Evolutionary conservation across 2,329 filamentous ascomycete species (phyloP), one percentile per base, ranked within the genome.

Genomic region (Iodosphaeria phyllophila): DNA sequence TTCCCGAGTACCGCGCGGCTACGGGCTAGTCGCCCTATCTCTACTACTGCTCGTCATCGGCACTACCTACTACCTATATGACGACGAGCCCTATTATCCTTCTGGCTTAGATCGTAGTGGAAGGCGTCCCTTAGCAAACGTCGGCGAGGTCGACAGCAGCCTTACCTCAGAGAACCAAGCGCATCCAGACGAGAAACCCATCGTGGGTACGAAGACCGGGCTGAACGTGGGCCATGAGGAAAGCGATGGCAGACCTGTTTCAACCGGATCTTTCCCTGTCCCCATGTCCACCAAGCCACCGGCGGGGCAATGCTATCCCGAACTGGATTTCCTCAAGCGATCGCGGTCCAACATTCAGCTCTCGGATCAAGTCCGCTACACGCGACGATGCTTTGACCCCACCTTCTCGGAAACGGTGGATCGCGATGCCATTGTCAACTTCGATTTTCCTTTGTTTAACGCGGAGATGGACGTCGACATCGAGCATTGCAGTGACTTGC

Each of bases 361-460:
- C 18, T 54, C 53, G 8, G 44, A 50, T 22, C 45, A 47, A 12
- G 44, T 63, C 21, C 30, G 49, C 18, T 62, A 58, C 36, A 48
- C 49, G 10, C 51, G 53, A 10, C 50, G 52, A 15, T 60, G 56
- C 32, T 44, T 63, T 30, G 46, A 46, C 15, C 50, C 54, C 5
- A 28, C 41, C 5, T 39, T 44, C 20, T 43, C 45, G 13, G 29
- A 35, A 12, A 35, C 40, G 4, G 33, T 48, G 21, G 43, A 56
- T 28, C 46, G 56, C 19, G 37, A 47, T 16, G 34, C 35, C 8
- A 40, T 62, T 13, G 39, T 38, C 23, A 49, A 51, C 30, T 34
- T 57, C 27, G 35, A 49, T 6, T 32, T 39, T 6, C 38, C 53
- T 2, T 41, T 60, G 15, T 32, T 60, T 25, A 40, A 41, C 12